Evolutionary conservation across 2,329 filamentous ascomycete genomes (phyloP).

Genomic region (Metarhizium album): DNA sequence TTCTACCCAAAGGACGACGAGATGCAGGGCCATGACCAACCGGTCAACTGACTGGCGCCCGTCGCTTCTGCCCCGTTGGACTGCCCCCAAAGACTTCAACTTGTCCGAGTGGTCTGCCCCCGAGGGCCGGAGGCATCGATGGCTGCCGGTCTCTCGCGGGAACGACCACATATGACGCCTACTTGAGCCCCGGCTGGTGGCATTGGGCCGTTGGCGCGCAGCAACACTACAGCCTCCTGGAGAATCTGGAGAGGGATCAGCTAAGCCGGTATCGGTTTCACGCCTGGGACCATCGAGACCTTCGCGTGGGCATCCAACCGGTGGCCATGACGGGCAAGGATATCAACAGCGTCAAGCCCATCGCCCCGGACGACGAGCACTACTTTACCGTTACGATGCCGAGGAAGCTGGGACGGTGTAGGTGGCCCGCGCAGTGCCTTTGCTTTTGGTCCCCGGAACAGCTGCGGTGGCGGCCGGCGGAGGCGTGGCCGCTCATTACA

Average conservation of each 20-base stretch:
- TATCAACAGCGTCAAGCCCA: slow-evolving; percentile 34
- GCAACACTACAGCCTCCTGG: slow-evolving; percentile 37
- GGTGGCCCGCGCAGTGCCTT: slow-evolving; percentile 5
- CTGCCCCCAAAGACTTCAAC: slow-evolving; percentile 18
- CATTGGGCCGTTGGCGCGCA: slow-evolving; percentile 41
- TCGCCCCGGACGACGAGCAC: slow-evolving; percentile 34
- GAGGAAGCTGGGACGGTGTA: slow-evolving; percentile 25
- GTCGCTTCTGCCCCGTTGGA: slow-evolving; percentile 25
- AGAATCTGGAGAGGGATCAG: slow-evolving; percentile 36
- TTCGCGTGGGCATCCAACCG: slow-evolving; percentile 43
- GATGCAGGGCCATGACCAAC: slow-evolving; percentile 14
- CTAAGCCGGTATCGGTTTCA: slow-evolving; percentile 37
- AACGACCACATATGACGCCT: slow-evolving; percentile 32
- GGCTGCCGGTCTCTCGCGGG: slow-evolving; percentile 30
- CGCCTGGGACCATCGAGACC: slow-evolving; percentile 37
- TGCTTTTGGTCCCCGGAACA: background rate
- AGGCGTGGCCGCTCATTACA: slow-evolving; percentile 43
- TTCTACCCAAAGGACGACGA: slow-evolving; percentile 5
- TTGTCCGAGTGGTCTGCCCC: slow-evolving; percentile 21
- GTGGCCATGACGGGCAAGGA: slow-evolving; percentile 41
- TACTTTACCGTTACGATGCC: slow-evolving; percentile 30
- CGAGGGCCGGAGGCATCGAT: slow-evolving; percentile 35
- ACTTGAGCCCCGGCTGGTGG: slow-evolving; percentile 28
- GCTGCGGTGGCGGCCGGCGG: slow-evolving; percentile 42
- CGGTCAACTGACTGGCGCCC: slow-evolving; percentile 25